Evolutionary conservation across 169 alveolate species (phyloP).

Genomic region (Plasmodium fragile): DNA sequence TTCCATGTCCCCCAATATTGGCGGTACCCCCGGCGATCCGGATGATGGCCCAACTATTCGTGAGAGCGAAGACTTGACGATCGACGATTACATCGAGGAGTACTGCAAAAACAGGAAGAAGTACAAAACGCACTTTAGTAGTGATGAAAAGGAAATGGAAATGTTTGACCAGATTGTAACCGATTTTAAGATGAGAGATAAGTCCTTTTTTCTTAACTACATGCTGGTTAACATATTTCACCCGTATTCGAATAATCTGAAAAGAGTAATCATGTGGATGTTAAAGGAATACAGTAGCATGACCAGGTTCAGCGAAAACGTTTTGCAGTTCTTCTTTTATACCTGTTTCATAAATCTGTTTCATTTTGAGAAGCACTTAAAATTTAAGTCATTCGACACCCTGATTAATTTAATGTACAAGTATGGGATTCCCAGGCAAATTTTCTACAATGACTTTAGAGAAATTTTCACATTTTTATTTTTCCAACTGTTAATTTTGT

Average conservation of each 20-base stretch:
- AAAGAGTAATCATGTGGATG: slow-evolving; percentile 52
- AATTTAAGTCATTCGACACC: slow-evolving; percentile 58
- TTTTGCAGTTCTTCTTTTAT: slow-evolving; percentile 43
- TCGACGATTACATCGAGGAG: slow-evolving; percentile 48
- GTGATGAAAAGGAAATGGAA: slow-evolving; percentile 12
- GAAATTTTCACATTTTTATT: slow-evolving; percentile 62
- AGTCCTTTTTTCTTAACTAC: slow-evolving; percentile 44
- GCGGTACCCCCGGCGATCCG: neutral
- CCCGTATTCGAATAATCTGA: slow-evolving; percentile 62
- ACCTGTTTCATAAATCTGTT: slow-evolving; percentile 49
- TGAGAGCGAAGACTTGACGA: slow-evolving; percentile 25
- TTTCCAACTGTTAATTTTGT: slow-evolving; percentile 57
- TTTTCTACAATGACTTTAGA: slow-evolving; percentile 51
- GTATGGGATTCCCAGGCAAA: slow-evolving; percentile 54
- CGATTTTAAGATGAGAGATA: slow-evolving; percentile 48
- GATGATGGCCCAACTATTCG: neutral
- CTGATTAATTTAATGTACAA: slow-evolving; percentile 49
- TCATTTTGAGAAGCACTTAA: slow-evolving; percentile 68
- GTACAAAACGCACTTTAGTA: neutral
- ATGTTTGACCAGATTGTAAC: slow-evolving; percentile 17
- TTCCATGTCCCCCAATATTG: neutral
- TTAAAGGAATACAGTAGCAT: slow-evolving; percentile 40
- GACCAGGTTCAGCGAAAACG: slow-evolving; percentile 29
- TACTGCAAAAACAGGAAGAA: slow-evolving; percentile 23
- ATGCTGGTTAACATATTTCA: slow-evolving; percentile 35